phyloP scores from a whole-genome alignment of 1,139 yeast genomes.

The Trichomonascaceae sp. region DNA sequence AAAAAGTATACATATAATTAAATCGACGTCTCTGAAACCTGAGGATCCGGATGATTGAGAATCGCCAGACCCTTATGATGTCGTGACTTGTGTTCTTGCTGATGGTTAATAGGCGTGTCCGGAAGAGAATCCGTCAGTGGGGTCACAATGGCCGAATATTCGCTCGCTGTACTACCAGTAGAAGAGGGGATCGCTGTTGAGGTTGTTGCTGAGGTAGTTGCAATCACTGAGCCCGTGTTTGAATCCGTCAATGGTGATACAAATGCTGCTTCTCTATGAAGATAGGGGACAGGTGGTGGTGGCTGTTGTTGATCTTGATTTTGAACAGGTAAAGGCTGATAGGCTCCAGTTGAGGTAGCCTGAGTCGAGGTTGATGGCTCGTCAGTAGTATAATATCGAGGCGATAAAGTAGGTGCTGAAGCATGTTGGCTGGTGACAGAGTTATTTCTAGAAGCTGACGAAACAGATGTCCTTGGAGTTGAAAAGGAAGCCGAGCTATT shows the following conservation, averaged over 20 bases:
- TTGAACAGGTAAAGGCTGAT: constrained; percentile 1
- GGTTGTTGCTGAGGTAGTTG: constrained; percentile 5
- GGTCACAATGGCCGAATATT: constrained; percentile 18
- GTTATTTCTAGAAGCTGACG: constrained; percentile 8
- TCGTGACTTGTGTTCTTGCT: background rate
- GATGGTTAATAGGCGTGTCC: constrained; percentile 17
- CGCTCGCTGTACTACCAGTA: constrained; percentile 9
- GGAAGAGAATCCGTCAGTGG: constrained; percentile 22
- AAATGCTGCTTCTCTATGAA: constrained; percentile 2
- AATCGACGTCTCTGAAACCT: background rate
- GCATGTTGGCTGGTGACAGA: constrained; percentile 10
- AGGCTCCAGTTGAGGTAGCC: constrained; percentile 6
- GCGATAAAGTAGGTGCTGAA: background rate
- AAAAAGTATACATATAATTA: background rate
- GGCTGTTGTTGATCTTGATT: constrained; percentile 9
- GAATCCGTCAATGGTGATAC: constrained; percentile 1
- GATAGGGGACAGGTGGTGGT: constrained; percentile 7
- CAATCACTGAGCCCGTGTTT: background rate
- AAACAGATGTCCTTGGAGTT: constrained; percentile 2
- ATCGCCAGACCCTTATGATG: constrained; percentile 14
- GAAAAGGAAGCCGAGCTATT: background rate
- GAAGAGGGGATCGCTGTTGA: constrained; percentile 4
- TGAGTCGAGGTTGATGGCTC: constrained; percentile 5
- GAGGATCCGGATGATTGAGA: constrained; percentile 10
- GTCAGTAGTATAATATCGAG: constrained; percentile 6